phyloP scores from a whole-genome alignment of 495 filamentous ascomycete species.

The Lasiosphaeria hispida region DNA sequence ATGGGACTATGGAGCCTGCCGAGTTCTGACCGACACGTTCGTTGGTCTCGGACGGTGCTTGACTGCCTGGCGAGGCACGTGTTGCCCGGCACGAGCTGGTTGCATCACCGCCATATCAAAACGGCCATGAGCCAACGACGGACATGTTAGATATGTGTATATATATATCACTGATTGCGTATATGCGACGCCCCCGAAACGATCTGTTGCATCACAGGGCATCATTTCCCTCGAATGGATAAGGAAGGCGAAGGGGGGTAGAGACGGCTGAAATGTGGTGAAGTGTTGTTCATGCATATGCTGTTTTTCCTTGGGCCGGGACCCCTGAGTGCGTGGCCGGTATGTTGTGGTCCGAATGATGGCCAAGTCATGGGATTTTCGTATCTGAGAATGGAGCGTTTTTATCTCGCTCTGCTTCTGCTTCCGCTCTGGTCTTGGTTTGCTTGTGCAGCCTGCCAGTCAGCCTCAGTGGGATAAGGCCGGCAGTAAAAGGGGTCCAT shows the following conservation, averaged over 20 bases:
- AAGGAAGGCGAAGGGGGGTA: neutral
- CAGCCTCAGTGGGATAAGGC: neutral
- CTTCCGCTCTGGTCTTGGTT: neutral
- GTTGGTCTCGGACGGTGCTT: neutral
- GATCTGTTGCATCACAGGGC: neutral
- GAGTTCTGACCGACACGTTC: too few relatives aligned
- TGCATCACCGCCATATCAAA: neutral
- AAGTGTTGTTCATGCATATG: slow-evolving; percentile 10
- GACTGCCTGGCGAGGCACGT: slow-evolving; percentile 2
- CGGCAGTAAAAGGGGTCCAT: neutral
- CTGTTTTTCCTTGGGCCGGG: neutral
- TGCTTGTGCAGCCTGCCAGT: neutral
- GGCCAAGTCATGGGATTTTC: slow-evolving; percentile 5
- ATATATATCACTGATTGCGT: too few relatives aligned
- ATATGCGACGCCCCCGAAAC: too few relatives aligned
- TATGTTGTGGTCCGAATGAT: neutral
- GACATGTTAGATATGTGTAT: too few relatives aligned
- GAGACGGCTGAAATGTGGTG: neutral
- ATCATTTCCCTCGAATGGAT: neutral
- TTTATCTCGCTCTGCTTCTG: too few relatives aligned
- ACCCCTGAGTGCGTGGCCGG: neutral
- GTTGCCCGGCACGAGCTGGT: too few relatives aligned
- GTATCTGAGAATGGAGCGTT: neutral
- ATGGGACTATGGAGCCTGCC: too few relatives aligned
- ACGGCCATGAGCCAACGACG: too few relatives aligned